Evolutionary conservation across 2,329 filamentous ascomycete species (phyloP), one percentile per base, ranked within the genome.

Genomic region (Calonectria ilicicola): DNA sequence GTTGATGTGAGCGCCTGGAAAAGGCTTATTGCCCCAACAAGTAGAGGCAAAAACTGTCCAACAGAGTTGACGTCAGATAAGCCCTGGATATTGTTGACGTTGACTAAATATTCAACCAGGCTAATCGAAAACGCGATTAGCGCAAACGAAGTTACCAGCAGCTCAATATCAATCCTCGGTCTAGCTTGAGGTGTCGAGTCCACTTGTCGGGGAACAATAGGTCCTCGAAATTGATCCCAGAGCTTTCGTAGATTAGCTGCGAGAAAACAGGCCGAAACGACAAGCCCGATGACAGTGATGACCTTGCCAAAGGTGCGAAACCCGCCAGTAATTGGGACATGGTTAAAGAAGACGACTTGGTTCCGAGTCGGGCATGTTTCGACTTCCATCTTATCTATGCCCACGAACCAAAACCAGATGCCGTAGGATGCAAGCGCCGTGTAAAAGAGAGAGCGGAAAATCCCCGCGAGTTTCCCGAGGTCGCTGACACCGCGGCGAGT

Each of bases 381-480:
- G 12, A 60, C 9, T 9, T 21, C 32, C 53, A 60, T 60, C 14
- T 27, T 7, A 21, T 60, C 32, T 4, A 60, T 27, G 21, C 53
- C 53, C 35, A 60, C 53, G 21, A 60, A 60, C 53, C 53, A 60
- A 35, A 60, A 60, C 53, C 53, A 60, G 23, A 60, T 26, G 53
- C 14, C 35, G 35, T 60, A 60, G 17, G 53, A 21, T 12, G 53
- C 21, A 17, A 60, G 53, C 5, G 53, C 53, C 0, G 23, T 60
- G 21, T 60, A 60, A 26, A 60, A 60, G 53, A 40, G n/a, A 21
- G n/a, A 60, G 32, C 53, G 53, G 21, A 60, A 60, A 21, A 60
- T 14, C 3, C 32, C 53, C 21, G 53, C 26, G 14, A 60, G 35
- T 23, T 23, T 38, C 17, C 21, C 35, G n/a, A 12, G 5, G 7